Conservation (phyloP, 208 protist species). For the Herpetomonas muscarum region DNA sequence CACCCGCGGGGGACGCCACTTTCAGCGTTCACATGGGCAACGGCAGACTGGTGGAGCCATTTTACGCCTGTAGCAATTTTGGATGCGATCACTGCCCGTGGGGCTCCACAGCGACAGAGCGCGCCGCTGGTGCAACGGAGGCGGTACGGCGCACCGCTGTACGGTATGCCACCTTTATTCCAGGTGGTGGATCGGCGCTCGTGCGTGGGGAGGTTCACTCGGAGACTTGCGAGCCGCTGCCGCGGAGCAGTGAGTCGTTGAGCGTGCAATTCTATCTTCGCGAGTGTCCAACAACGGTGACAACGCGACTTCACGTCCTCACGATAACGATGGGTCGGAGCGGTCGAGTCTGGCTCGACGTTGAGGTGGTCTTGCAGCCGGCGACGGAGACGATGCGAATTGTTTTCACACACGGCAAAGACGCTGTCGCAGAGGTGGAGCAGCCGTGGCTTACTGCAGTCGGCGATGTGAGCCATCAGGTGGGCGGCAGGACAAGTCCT, state of each 20-base stretch:
- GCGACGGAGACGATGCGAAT: constrained; percentile 40
- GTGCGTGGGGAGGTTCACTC: constrained; percentile 44
- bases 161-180: background rate
- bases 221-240: constrained; percentile 26
- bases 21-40: constrained; percentile 8
- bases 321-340: constrained; percentile 43
- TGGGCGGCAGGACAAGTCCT: background rate
- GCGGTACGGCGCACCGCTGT: too few species aligned
- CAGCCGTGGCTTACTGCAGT: constrained; percentile 20
- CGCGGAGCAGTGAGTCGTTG: constrained; percentile 54
- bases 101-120: too few species aligned
- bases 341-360: constrained; percentile 39
- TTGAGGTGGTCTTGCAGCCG: constrained; percentile 36
- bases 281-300: constrained; percentile 17
- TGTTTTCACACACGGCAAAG: constrained; percentile 58
- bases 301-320: constrained; percentile 16
- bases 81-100: too few species aligned
- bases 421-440: constrained; percentile 56
- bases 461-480: background rate
- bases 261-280: constrained; percentile 76
- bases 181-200: constrained; percentile 22
- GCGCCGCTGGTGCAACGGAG: too few species aligned
- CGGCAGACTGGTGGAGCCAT: constrained; percentile 8
- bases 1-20: too few species aligned
- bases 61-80: background rate